Evolutionary conservation across 2,329 filamentous ascomycete species (phyloP), one percentile per base, ranked within the genome.

Genomic region (Plectosphaerella plurivora): DNA sequence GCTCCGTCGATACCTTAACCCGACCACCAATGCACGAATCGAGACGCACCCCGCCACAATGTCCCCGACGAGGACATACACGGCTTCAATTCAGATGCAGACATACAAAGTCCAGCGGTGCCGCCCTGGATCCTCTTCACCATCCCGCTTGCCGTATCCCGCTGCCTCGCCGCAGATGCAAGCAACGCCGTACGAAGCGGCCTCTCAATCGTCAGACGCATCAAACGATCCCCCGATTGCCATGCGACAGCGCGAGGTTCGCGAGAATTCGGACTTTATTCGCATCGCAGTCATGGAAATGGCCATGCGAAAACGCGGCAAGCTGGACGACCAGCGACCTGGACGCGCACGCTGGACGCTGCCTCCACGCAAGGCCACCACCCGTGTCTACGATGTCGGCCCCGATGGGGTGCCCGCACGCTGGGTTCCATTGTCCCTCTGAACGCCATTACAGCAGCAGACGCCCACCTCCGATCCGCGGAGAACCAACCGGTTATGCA

Each of bases 221-320:
- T 58, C 65, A 5, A 60, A 67, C 5, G 61, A 66, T 33, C 72
- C 74, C 49, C 69, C 79, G 39, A 73, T 75, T 46, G 67, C 74
- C 58, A 72, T 75, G 60, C 79, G 84, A 20, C 84, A 86, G 65
- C 78, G 84, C 46, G 84, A 88, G 65, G 80, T 86, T 73, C 81
- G 84, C 28, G 84, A 88, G 65, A 88, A 88, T 59, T 78, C 83
- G 41, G 83, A 88, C 61, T 88, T 88, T 61, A 87, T 88, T 62
- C 80, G 84, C 59, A 81, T 88, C 51, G 84, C 84, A 36, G 84
- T 88, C 49, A 82, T 88, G 77, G 84, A 88, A 63, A 87, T 88
- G 79, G 79, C 84, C 12, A 88, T 88, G 84, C 80, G 84, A 52
- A 81, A 79, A 61, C 73, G 73, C 44, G 84, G 84, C 59, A 88